A percentile compares a stretch with the other conserved stretches of the same genome.
Evolutionary conservation across 176 grass and related monocot species (phyloP).

Genomic region (Carex pumila): DNA sequence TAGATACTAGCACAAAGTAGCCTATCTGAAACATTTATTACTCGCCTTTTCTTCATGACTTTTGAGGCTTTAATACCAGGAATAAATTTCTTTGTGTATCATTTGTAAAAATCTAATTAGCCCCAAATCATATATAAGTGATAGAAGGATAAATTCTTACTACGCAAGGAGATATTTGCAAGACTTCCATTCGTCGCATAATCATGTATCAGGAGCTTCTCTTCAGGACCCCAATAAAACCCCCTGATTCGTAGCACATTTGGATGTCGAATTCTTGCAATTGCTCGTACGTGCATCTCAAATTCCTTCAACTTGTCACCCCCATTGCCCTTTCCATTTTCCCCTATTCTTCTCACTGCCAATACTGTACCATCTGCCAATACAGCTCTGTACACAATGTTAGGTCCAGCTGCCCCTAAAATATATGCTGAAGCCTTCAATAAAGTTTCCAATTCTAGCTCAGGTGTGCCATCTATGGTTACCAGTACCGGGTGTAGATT

Average conservation of each 20-base stretch:
- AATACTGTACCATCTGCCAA: conserved; percentile 45
- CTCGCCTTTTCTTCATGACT: not conserved
- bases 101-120: not conserved
- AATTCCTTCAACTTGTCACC: conserved; percentile 58
- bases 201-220: conserved; percentile 91
- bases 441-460: conserved; percentile 73
- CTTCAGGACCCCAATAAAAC: conserved; percentile 85
- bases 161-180: conserved; percentile 54
- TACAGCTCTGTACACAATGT: conserved; percentile 91
- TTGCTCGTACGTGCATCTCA: conserved; percentile 53
- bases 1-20: not conserved
- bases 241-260: conserved; percentile 76
- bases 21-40: not conserved
- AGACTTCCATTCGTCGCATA: conserved; percentile 80
- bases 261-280: conserved; percentile 50
- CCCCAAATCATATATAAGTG: not conserved
- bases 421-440: conserved; percentile 89
- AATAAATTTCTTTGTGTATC: not conserved
- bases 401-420: conserved; percentile 47
- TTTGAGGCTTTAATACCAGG: not conserved
- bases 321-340: conserved; percentile 25
- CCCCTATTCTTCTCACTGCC: conserved; percentile 75
- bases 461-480: conserved; percentile 52
- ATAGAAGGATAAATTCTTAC: conserved; percentile 27
- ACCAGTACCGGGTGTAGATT: conserved; percentile 32